Percentiles rank a stretch among this genome's conserved stretches.
phyloP scores from a whole-genome alignment of 73 alveolate species.

The Paraurostyla sp. region DNA sequence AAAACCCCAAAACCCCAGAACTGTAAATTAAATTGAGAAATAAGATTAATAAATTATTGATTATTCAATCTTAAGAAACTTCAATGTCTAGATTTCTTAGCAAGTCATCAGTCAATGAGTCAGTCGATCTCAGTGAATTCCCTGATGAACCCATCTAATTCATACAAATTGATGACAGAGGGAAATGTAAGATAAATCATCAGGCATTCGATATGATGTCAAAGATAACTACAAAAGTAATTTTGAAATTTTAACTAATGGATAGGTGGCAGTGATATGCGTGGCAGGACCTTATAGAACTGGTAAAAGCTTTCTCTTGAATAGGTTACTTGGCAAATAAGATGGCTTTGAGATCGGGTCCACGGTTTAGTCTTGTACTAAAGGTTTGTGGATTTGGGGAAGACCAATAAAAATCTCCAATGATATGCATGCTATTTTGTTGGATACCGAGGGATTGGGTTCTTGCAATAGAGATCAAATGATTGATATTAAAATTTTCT shows the following conservation, averaged over 20 bases:
- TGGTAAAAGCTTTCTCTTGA: constrained; percentile 92
- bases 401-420: constrained; percentile 86
- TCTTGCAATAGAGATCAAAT: constrained; percentile 93
- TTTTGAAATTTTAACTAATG: not conserved
- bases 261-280: constrained; percentile 79
- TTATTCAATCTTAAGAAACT: too few species aligned
- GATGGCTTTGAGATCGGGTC: constrained; percentile 99
- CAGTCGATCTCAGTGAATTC: constrained; percentile 11
- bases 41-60: too few species aligned
- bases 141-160: constrained; percentile 73
- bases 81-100: too few species aligned
- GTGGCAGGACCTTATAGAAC: constrained; percentile 95
- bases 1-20: too few species aligned
- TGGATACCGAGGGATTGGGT: constrained; percentile 94
- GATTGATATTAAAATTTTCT: constrained; percentile 93
- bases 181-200: constrained; percentile 60
- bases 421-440: constrained; percentile 80
- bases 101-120: too few species aligned
- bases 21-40: too few species aligned
- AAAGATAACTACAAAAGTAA: constrained; percentile 42
- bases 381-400: constrained; percentile 99
- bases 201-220: constrained; percentile 18
- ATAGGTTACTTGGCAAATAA: constrained; percentile 87
- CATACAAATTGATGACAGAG: constrained; percentile 64
- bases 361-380: constrained; percentile 92